Base-by-base conservation (phyloP, 1,284 basidiomycete species). In the Paramarasmius palmivorus region DNA sequence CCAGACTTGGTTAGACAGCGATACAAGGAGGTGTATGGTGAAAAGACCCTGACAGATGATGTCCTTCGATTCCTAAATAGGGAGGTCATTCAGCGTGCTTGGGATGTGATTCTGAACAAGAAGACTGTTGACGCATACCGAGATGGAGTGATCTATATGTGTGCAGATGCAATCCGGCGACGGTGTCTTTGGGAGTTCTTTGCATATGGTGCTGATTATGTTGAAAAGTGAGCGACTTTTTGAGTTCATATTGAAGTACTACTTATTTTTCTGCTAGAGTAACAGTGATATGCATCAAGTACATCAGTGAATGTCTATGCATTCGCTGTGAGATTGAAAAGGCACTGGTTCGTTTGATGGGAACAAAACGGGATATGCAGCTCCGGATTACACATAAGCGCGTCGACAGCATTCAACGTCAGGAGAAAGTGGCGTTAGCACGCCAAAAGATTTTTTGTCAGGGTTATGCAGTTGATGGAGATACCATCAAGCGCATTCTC, bases 171-270 rank as follows among this genome's bases (percentile, higher is more conserved):
- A 2, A 58, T 64, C 1, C 15, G 10, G 0, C 45, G 61, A 1
- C 37, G 53, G 1, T 10, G 65, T 0, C 69, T 56, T 23, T 61
- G 58, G 12, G 44, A 55, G 0, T 61, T 69, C 14, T 63, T 65
- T 8, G 64, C 59, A 0, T 68, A 68, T 42, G 62, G 60, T 0
- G 64, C 63, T 0, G 64, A 70, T 45, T 70, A 72, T 55, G 65
- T 65, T 4, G 64, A 72, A 58, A 70, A 69, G 68, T 69, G 58
- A 46, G 63, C n/a, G n/a, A n/a, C n/a, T n/a, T 52, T 20, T 52
- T 49, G 14, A n/a, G 8, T n/a, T 37, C 9, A 45, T n/a, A 23
- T 15, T 3, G 5, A 9, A 32, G 3, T 50, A 36, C 29, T 1
- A 60, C 25, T 50, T 61, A 62, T 3, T 25, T 19, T 12, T 25